Base-by-base conservation (phyloP, 306 rosid species). In the Cicer arietinum region DNA sequence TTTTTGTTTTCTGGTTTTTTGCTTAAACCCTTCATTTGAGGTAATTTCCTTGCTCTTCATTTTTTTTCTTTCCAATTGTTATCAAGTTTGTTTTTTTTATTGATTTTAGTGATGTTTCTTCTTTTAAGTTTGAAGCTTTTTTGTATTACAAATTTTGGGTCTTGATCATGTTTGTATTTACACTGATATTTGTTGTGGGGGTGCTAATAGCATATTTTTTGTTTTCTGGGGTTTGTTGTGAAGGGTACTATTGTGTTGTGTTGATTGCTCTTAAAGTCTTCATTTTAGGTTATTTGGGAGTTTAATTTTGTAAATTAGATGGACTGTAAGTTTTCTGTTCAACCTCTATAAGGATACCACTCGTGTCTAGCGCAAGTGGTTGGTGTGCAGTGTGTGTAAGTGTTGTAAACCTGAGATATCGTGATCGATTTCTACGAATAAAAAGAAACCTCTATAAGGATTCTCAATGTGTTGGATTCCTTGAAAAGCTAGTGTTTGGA, bases 21-120 rank as follows among this genome's bases (percentile, higher is more conserved):
- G 37, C 37, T 30, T 30, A 30, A 30, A 4, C 37, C 37, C 37
- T 30, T 30, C 37, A 30, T 30, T 30, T 30, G 60, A 90, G 78
- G 98, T 93, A 76, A 53, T 59, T 56, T 37, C 7, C 58, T 71
- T 37, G 53, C 9, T 41, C 56, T 58, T 69, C 51, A 30, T 0
- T 30, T 30, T 22, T 56, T 51, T 30, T 12, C 11, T 6, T 22
- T 11, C 11, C 45, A 22, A 17, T 20, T 12, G 2, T 48, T 0
- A 4, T 58, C 58, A 39, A 6, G 30, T 43, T 35, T 11, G 9
- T 5, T 30, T 30, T 76, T 58, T 58, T 67, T 77, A 54, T 13
- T 67, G 62, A 54, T 73, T 41, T 40, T 8, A 13, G 8, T 76
- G 16, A 45, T 59, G 76, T 69, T 43, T 25, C 12, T 76, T 45